phyloP scores from a whole-genome alignment of 1,139 yeast genomes.

The Ogataea hybrid region DNA sequence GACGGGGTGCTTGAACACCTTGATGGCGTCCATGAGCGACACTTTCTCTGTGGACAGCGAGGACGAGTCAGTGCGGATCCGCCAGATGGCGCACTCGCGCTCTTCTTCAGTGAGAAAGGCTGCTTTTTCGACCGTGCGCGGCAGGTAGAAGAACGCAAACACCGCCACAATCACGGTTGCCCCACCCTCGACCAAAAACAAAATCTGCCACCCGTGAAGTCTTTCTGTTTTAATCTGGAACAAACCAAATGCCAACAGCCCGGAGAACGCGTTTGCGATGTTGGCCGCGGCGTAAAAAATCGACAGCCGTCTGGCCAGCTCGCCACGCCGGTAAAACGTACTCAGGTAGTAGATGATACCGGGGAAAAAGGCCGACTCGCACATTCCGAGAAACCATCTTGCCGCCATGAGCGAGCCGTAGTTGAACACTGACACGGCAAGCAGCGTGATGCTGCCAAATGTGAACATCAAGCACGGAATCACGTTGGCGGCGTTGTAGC shows the following conservation, averaged over 20 bases:
- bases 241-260: conserved; percentile 41
- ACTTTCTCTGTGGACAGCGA: conserved; percentile 45
- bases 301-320: conserved; percentile 46
- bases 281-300: conserved; percentile 50
- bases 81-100: conserved; percentile 37
- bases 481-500: conserved; percentile 32
- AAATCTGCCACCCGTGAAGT: conserved; percentile 47
- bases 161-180: conserved; percentile 44
- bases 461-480: conserved; percentile 22
- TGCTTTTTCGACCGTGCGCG: conserved; percentile 40
- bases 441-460: conserved; percentile 37
- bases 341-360: conserved; percentile 47
- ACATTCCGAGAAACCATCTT: conserved; percentile 53
- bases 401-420: conserved; percentile 51
- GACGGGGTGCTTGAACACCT: conserved; percentile 50
- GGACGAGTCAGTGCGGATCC: conserved; percentile 45
- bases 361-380: conserved; percentile 60
- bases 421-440: conserved; percentile 37
- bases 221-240: conserved; percentile 33
- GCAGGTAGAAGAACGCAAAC: conserved; percentile 40
- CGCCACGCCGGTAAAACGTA: conserved; percentile 48
- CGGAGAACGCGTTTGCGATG: conserved; percentile 52
- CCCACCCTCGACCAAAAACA: conserved; percentile 50
- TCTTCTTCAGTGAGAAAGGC: conserved; percentile 47
- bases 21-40: conserved; percentile 44